phyloP scores from a whole-genome alignment of 805 yeast species.

The Candida quercuum region DNA sequence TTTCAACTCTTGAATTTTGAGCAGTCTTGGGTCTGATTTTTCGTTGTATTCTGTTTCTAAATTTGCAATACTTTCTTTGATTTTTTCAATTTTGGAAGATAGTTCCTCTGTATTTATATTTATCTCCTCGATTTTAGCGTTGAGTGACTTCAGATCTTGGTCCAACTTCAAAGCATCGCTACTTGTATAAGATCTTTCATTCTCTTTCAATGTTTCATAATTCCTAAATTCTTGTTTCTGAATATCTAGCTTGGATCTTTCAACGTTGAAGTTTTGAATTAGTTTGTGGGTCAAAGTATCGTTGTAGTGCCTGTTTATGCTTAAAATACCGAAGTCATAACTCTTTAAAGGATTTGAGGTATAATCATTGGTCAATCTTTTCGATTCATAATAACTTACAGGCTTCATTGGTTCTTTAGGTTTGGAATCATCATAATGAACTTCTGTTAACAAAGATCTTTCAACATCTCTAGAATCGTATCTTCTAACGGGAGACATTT shows the following conservation, averaged over 20 bases:
- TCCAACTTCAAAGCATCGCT: slow-evolving; percentile 41
- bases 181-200: slow-evolving; percentile 37
- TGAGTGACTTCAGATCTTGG: slow-evolving; percentile 38
- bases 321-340: slow-evolving; percentile 46
- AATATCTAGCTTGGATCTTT: slow-evolving; percentile 37
- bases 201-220: slow-evolving; percentile 33
- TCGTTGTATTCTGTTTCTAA: slow-evolving; percentile 25
- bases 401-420: slow-evolving; percentile 38
- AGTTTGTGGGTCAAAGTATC: slow-evolving; percentile 58
- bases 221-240: slow-evolving; percentile 43
- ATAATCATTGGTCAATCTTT: slow-evolving; percentile 62
- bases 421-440: slow-evolving; percentile 41
- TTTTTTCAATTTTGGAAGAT: slow-evolving; percentile 18
- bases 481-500: slow-evolving; percentile 54
- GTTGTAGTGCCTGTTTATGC: slow-evolving; percentile 31
- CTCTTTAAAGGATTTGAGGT: slow-evolving; percentile 63
- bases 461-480: slow-evolving; percentile 76
- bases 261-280: slow-evolving; percentile 48
- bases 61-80: slow-evolving; percentile 20
- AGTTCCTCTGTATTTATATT: slow-evolving; percentile 27
- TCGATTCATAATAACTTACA: slow-evolving; percentile 45
- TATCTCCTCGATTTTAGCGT: slow-evolving; percentile 27
- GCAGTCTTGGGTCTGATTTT: slow-evolving; percentile 20
- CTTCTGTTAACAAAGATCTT: slow-evolving; percentile 68
- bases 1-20: slow-evolving; percentile 37